Base-by-base conservation (phyloP, 176 grass and related monocot species). In the Tuctoria greenei region DNA sequence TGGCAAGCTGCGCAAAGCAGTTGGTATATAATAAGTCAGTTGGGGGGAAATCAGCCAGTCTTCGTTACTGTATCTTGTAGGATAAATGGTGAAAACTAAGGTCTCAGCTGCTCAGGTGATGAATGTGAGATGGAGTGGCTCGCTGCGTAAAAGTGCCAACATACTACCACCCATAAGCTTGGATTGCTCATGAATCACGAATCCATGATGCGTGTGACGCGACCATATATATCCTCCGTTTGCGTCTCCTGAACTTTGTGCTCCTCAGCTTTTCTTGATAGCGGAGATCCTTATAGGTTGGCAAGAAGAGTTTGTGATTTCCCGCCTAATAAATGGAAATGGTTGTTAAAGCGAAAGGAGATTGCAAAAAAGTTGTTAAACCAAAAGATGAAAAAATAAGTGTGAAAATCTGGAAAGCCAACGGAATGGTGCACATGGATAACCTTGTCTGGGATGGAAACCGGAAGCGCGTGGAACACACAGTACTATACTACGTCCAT, bases 291-390 rank as follows among this genome's bases (percentile, higher is more conserved):
- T 63, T 54, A 79, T 17, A 64, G 18, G 26, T 69, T 17, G 56
- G 4, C 64, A 21, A 20, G 13, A 70, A 75, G 34, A 55, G 47
- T 57, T 56, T 57, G 46, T 74, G 76, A 43, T 62, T 49, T 31
- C n/a, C 10, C 10, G 81, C 86, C 81, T 75, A 80, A 75, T 75
- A 41, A 70, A 80, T 62, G 61, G 45, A 46, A n/a, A n/a, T n/a
- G n/a, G n/a, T n/a, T n/a, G n/a, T n/a, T 64, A 84, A 82, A 86
- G 71, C 17, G 2, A 42, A 51, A 21, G 21, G 8, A 9, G 18
- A 10, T 23, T 51, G 8, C 37, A 64, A 69, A 64, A 51, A 23
- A 57, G 4, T 23, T 8, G 31, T 16, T 54, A 36, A 7, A 41
- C 6, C 21, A 52, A 68, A 67, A 68, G 40, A 2, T 11, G 52